Base-by-base conservation (phyloP, 495 filamentous ascomycete species). In the Lepraria neglecta region DNA sequence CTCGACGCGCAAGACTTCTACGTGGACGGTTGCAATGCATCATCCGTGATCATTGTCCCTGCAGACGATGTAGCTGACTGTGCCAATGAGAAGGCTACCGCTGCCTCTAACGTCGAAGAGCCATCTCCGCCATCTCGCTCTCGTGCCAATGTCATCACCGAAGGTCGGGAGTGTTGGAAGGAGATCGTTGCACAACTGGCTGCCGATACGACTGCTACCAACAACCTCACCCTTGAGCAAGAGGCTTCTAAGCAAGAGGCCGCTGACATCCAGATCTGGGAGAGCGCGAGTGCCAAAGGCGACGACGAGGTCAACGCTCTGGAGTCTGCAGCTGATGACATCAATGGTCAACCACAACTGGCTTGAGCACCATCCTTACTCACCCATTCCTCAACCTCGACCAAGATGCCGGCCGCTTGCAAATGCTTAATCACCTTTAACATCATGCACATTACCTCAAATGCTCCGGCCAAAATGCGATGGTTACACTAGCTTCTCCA, bases 1-100 rank as follows among this genome's bases (percentile, higher is more conserved):
- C 82, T 95, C 63, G 77, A 83, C 46, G 83, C 82, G 14, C 76
- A 81, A 24, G 87, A 91, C 50, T 95, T 84, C 74, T 92, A 89
- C 64, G 82, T 82, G 17, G 79, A 82, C 11, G 88, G 83, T 5
- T 84, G 81, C 50, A 82, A 88, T 69, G 82, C 80, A 38, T 77
- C 79, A 35, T 84, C 82, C 1, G 77, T 82, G 58, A 73, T 83
- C 30, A 73, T 86, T 44, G 67, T 88, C 9, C 77, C 80, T 21
- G 83, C 76, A 10, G 83, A 88, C 38, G 82, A 84, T 11, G 75
- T 77, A 30, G 28, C 51, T 17, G 71, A 71, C 6, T 59, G 58
- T 21, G 38, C 51, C 4, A 27, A 62, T 0, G 63, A 65, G 42
- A 65, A 70, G 56, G 69, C 73, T 59, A 68, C 68, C 38, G 33